Base-by-base conservation (phyloP, 2,329 filamentous ascomycete species). In the Aspergillus brasiliensis region DNA sequence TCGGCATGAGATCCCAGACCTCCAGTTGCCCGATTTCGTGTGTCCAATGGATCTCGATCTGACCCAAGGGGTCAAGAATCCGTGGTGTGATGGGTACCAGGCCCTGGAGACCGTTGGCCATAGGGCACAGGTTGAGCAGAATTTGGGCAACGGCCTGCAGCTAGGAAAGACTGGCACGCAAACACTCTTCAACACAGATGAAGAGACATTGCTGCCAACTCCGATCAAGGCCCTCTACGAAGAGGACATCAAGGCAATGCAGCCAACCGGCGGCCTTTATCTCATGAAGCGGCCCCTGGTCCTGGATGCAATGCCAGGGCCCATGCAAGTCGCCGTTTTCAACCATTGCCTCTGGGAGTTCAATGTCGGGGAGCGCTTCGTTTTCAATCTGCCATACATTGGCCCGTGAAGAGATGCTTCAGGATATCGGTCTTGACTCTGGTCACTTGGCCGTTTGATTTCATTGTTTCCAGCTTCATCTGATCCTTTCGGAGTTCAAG, bases 1-100 rank as follows among this genome's bases (percentile, higher is more conserved):
- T 21, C 28, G 37, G 4, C 48, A 48, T 13, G 6, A 55, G 2
- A 47, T 57, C 4, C 53, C 57, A 5, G 60, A 62, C 27, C 34
- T 57, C 11, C 25, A 61, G 27, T 44, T 60, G 6, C 58, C 58
- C 0, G 34, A 17, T 3, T 34, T 38, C 0, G 42, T 59, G 17
- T 31, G 15, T 15, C 42, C 61, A 37, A 11, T 27, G 11, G 58
- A 64, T 5, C 17, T 62, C 11, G 54, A 64, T 27, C 10, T 62
- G 15, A 48, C 46, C 8, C 13, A 23, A 38, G 55, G 59, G 5
- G 7, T 54, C n/a, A 51, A 40, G 15, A 51, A 40, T 11, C 40
- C 51, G 13, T 17, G 44, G 19, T 15, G 44, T 23, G 21, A 15
- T n/a, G 11, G 21, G 7, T 8, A 48, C 13, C 44, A 2, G 10